A percentile compares a stretch with the other conserved stretches of the same genome.
phyloP scores from a whole-genome alignment of 169 alveolate genomes.

The Cystoisospora suis region DNA sequence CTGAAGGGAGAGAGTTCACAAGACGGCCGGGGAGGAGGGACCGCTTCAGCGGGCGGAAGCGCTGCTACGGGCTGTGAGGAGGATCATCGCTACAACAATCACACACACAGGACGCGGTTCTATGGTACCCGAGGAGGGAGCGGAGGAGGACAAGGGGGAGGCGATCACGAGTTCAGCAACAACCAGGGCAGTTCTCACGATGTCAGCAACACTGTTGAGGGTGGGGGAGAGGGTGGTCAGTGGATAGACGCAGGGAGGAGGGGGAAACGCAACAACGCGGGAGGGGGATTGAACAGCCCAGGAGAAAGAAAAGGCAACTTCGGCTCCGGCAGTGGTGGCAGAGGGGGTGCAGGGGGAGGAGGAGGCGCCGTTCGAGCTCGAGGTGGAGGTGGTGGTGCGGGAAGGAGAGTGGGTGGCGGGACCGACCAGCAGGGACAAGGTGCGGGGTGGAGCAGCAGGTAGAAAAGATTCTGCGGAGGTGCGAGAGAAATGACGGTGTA shows the following conservation, averaged over 20 bases:
- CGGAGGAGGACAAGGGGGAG: not conserved
- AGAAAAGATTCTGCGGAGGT: too few relatives aligned
- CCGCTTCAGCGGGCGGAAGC: not conserved
- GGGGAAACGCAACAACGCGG: not conserved
- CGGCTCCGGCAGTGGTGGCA: not conserved
- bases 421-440: not conserved
- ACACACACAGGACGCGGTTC: too few relatives aligned
- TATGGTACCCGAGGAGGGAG: not conserved
- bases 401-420: not conserved
- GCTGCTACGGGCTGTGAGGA: not conserved
- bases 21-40: constrained; percentile 30
- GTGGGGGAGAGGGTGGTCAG: not conserved
- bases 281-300: not conserved
- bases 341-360: not conserved
- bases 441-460: not conserved
- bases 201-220: not conserved
- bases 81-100: too few relatives aligned
- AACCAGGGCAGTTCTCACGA: too few relatives aligned
- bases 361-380: not conserved
- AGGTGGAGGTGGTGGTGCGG: constrained; percentile 5
- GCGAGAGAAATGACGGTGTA: too few relatives aligned
- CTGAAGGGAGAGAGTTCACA: constrained; percentile 17
- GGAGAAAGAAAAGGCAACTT: not conserved
- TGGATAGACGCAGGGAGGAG: constrained; percentile 24
- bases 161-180: not conserved